These are phyloP conservation scores for Picochlorum sp. DNA, from an alignment of 139 green algal species.

Conservation along the genomic window DNA sequence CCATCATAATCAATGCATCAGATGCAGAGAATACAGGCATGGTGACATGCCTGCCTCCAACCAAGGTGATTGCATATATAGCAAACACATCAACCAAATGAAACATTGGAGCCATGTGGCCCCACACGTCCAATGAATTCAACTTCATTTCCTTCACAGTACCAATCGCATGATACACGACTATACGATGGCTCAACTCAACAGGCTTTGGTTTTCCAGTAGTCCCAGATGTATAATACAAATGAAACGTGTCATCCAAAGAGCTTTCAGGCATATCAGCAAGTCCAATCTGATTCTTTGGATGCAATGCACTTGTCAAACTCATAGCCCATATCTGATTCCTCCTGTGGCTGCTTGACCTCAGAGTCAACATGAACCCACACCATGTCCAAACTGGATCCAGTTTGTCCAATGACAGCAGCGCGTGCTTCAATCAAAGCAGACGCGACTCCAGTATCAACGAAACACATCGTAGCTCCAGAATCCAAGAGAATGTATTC, in stretches of 20 bases:
- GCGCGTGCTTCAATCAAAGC: slow-evolving; percentile 15
- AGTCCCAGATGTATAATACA: slow-evolving; percentile 81
- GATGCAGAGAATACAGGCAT: slow-evolving; percentile 53
- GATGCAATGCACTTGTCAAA: not conserved
- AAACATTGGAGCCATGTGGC: slow-evolving; percentile 86
- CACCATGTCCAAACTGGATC: not conserved
- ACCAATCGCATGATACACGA: slow-evolving; percentile 69
- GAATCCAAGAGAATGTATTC: slow-evolving; percentile 58
- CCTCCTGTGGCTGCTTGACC: slow-evolving; percentile 2
- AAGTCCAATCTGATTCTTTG: not conserved
- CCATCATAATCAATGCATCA: slow-evolving; percentile 62
- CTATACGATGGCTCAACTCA: slow-evolving; percentile 40
- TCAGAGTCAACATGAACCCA: not conserved
- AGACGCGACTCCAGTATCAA: slow-evolving; percentile 21
- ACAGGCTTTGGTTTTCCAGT: slow-evolving; percentile 57
- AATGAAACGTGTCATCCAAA: slow-evolving; percentile 39
- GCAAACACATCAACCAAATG: slow-evolving; percentile 92
- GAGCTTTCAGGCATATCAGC: slow-evolving; percentile 12
- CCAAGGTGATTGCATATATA: slow-evolving; percentile 72
- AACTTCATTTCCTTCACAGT: slow-evolving; percentile 72
- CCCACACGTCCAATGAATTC: slow-evolving; percentile 65
- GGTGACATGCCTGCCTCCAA: slow-evolving; percentile 73
- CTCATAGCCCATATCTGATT: slow-evolving; percentile 2
- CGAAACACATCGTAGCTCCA: slow-evolving; percentile 35
- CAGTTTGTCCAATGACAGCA: not conserved